A percentile compares a stretch with the other conserved stretches of the same genome.
These are phyloP conservation scores for Hypoxylon fuscum DNA, from an alignment of 495 filamentous ascomycete species.

Conservation along the genomic window DNA sequence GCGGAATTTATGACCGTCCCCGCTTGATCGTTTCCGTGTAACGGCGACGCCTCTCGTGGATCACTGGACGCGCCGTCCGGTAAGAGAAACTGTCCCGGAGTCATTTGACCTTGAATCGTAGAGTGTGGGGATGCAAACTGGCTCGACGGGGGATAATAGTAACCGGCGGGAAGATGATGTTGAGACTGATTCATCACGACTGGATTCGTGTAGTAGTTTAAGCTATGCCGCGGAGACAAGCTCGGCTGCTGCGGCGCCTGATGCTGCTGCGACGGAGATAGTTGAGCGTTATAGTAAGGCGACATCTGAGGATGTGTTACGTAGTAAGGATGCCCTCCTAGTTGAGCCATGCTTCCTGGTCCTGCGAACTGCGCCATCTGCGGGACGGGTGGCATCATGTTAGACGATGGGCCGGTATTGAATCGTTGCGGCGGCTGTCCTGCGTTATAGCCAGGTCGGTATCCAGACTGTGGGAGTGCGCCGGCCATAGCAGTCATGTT, in stretches of 20 bases:
- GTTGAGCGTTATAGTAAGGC: slow-evolving; percentile 49
- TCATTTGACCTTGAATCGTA: slow-evolving; percentile 41
- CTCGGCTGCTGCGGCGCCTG: slow-evolving; percentile 39
- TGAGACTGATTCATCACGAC: slow-evolving; percentile 50
- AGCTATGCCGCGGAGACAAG: slow-evolving; percentile 43
- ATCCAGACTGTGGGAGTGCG: slow-evolving; percentile 50
- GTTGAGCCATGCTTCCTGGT: slow-evolving; percentile 45
- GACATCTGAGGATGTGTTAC: slow-evolving; percentile 48
- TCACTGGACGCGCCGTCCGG: slow-evolving; percentile 35
- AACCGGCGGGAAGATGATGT: slow-evolving; percentile 43
- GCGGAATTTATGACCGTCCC: slow-evolving; percentile 6
- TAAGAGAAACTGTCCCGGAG: slow-evolving; percentile 44
- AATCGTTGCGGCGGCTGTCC: slow-evolving; percentile 52
- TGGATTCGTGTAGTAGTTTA: slow-evolving; percentile 50
- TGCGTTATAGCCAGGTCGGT: slow-evolving; percentile 47
- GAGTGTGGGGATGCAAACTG: slow-evolving; percentile 44
- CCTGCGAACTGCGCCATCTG: slow-evolving; percentile 57
- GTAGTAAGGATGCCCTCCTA: slow-evolving; percentile 52
- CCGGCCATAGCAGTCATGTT: slow-evolving; percentile 52
- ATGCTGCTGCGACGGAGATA: slow-evolving; percentile 44
- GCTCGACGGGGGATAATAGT: slow-evolving; percentile 50
- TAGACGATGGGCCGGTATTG: slow-evolving; percentile 50
- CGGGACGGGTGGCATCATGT: slow-evolving; percentile 54
- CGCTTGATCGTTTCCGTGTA: slow-evolving; percentile 25
- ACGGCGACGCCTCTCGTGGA: slow-evolving; percentile 17